phyloP scores from a whole-genome alignment of 2,329 filamentous ascomycete species.

The Phaeosphaeriaceae sp. region DNA sequence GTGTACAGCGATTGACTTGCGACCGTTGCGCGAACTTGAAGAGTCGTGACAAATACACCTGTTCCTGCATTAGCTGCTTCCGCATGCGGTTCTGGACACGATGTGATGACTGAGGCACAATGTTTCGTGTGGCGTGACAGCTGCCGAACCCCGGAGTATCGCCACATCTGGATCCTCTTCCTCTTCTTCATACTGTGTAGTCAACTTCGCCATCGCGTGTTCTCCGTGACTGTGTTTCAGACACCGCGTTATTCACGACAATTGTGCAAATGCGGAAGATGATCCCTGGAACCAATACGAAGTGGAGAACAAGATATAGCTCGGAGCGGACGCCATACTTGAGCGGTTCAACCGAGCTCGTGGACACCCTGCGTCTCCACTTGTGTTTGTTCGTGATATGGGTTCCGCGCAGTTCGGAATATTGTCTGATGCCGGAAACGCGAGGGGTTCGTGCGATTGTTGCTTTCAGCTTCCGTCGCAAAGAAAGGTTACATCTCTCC shows the following conservation, averaged over 20 bases:
- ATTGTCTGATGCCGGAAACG: no score
- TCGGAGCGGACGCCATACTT: not conserved
- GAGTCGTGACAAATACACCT: not conserved
- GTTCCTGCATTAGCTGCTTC: not conserved
- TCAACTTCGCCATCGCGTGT: not conserved
- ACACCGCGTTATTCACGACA: not conserved
- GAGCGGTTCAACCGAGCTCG: not conserved
- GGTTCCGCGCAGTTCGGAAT: not conserved
- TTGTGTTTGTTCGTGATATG: not conserved
- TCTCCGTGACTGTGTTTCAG: not conserved
- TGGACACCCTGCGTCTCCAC: not conserved
- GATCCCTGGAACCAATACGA: not conserved
- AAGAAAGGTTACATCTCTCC: no score
- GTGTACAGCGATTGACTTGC: not conserved
- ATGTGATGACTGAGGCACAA: not conserved
- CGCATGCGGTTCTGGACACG: not conserved
- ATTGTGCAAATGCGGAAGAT: not conserved
- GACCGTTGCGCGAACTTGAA: not conserved
- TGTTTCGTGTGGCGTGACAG: not conserved
- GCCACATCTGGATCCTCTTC: not conserved
- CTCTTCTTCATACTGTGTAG: not conserved
- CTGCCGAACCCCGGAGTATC: not conserved
- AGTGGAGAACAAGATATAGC: not conserved
- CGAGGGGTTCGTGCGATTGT: no score
- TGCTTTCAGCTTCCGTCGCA: no score